Percentiles rank a stretch among this genome's conserved stretches.
Conservation (phyloP, 2,329 filamentous ascomycete species). For the Lachnellula arida region DNA sequence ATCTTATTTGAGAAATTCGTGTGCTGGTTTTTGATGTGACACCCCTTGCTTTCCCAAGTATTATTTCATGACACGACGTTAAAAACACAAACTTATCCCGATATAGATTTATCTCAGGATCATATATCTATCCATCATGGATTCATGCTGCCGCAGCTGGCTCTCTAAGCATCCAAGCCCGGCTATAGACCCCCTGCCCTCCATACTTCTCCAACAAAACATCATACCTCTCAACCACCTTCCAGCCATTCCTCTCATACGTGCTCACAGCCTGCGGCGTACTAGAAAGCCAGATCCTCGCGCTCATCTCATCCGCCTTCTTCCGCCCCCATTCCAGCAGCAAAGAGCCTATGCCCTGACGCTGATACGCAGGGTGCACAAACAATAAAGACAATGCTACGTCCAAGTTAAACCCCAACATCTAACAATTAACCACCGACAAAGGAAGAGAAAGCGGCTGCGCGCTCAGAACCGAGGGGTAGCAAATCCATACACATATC, state of each 20-base stretch:
- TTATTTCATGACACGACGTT: too few species aligned
- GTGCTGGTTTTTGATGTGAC: too few species aligned
- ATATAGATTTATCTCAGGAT: too few species aligned
- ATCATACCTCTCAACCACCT: constrained; percentile 21
- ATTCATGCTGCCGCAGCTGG: neutral
- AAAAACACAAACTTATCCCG: too few species aligned
- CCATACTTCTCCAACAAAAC: constrained; percentile 17
- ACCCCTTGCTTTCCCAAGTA: too few species aligned
- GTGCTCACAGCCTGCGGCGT: constrained; percentile 16
- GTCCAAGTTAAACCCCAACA: neutral
- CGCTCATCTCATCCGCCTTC: constrained; percentile 11
- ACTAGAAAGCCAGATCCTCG: constrained; percentile 17
- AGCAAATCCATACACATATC: constrained; percentile 15
- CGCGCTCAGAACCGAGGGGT: neutral
- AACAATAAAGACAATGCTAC: constrained; percentile 16
- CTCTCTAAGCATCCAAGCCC: constrained; percentile 19
- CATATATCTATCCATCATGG: too few species aligned
- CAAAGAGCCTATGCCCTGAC: constrained; percentile 15
- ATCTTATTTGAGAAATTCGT: too few species aligned
- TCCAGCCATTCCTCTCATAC: constrained; percentile 28
- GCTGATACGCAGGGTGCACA: constrained; percentile 17
- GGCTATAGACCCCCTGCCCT: constrained; percentile 12
- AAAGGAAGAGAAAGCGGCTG: neutral
- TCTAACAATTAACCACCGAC: neutral
- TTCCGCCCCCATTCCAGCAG: constrained; percentile 11